Percentiles rank a stretch among this genome's conserved stretches.
Conservation (phyloP, 768 basidiomycete species). For the Sporobolomyces roseus region DNA sequence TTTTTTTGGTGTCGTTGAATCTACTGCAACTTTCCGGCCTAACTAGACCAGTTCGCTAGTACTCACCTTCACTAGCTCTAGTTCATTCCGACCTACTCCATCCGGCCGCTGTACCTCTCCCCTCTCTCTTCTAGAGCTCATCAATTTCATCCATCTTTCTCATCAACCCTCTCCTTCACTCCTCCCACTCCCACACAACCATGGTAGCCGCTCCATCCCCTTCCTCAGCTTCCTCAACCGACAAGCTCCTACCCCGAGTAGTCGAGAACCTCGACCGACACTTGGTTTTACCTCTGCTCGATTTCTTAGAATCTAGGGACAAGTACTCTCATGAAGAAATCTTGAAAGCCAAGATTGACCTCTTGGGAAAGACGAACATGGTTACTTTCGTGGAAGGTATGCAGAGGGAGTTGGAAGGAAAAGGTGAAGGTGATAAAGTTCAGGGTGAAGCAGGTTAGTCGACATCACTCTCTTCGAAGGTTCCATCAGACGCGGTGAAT, state of each 20-base stretch:
- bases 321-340: slow-evolving; percentile 76
- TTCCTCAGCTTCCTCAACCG: slow-evolving; percentile 23
- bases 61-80: no score
- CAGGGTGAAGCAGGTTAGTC: slow-evolving; percentile 59
- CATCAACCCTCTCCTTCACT: slow-evolving; percentile 1
- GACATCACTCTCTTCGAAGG: neutral
- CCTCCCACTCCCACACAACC: neutral
- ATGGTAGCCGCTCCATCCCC: slow-evolving; percentile 21
- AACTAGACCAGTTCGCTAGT: no score
- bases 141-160: neutral
- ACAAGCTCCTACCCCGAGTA: slow-evolving; percentile 81
- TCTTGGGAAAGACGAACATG: slow-evolving; percentile 92
- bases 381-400: slow-evolving; percentile 83
- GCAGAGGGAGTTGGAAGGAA: slow-evolving; percentile 65
- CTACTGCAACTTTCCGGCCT: no score
- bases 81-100: no score
- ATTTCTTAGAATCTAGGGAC: slow-evolving; percentile 72
- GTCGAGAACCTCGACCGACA: slow-evolving; percentile 92
- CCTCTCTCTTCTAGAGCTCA: no score
- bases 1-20: no score
- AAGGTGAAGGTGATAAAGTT: slow-evolving; percentile 60
- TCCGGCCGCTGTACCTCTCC: no score
- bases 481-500: no score
- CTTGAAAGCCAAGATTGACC: slow-evolving; percentile 88
- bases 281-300: slow-evolving; percentile 84